phyloP scores from a whole-genome alignment of 345 rosid species.

The Bruguiera sexangula region DNA sequence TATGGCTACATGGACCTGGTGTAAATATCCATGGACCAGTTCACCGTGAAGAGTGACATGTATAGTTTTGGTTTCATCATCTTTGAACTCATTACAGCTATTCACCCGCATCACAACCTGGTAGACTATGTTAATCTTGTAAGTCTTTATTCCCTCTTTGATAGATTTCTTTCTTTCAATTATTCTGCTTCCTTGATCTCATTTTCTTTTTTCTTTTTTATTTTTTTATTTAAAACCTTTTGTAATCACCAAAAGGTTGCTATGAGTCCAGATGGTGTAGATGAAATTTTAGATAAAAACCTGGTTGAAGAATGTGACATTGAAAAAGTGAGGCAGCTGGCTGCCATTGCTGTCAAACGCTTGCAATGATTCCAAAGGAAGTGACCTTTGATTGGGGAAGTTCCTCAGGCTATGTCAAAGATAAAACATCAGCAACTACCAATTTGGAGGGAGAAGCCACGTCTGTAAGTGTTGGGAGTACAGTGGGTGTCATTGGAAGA shows the following conservation, averaged over 20 bases:
- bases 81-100: slow-evolving; percentile 89
- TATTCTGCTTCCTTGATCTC: too few relatives aligned
- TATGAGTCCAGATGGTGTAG: slow-evolving; percentile 83
- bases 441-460: too few relatives aligned
- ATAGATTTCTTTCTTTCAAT: neutral
- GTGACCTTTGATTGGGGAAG: slow-evolving; percentile 78
- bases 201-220: too few relatives aligned
- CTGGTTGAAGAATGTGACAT: slow-evolving; percentile 58
- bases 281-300: slow-evolving; percentile 74
- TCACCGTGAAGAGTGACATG: slow-evolving; percentile 82
- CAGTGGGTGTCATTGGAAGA: slow-evolving; percentile 4
- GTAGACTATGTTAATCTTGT: slow-evolving; percentile 91
- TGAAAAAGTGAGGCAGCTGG: slow-evolving; percentile 66
- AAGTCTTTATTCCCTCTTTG: slow-evolving; percentile 20
- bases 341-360: slow-evolving; percentile 66
- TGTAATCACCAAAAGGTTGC: slow-evolving; percentile 46
- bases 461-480: neutral
- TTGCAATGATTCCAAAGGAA: slow-evolving; percentile 70
- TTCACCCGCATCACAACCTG: slow-evolving; percentile 88
- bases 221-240: slow-evolving; percentile 1
- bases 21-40: slow-evolving; percentile 68
- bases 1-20: slow-evolving; percentile 88
- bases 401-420: slow-evolving; percentile 70
- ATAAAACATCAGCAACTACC: slow-evolving; percentile 49
- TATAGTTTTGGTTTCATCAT: slow-evolving; percentile 88